Conservation (phyloP, 805 yeast genomes). For the Ogataea polymorpha region DNA sequence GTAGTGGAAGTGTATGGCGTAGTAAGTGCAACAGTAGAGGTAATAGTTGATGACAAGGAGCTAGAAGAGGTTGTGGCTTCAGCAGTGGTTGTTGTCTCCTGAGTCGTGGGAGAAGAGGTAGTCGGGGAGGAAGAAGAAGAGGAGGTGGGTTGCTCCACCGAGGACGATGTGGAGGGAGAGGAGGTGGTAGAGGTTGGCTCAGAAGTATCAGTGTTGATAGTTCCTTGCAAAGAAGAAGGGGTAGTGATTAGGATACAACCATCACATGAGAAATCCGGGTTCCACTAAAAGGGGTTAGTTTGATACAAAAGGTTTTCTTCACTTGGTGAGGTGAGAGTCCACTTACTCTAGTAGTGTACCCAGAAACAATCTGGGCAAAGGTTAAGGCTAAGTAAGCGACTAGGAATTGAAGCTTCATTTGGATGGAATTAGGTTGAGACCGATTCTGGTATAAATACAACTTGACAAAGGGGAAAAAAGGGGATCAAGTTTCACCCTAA, state of each 20-base stretch:
- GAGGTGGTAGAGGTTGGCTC: slow-evolving; percentile 6
- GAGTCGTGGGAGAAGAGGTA: background rate
- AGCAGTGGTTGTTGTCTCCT: slow-evolving; percentile 5
- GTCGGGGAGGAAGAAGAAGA: slow-evolving; percentile 4
- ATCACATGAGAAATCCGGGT: slow-evolving; percentile 25
- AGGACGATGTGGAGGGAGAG: background rate
- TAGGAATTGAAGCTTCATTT: background rate
- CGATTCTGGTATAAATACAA: background rate
- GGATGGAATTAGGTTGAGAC: no score
- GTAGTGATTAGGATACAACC: slow-evolving; percentile 30
- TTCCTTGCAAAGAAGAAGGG: slow-evolving; percentile 24
- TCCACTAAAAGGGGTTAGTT: background rate
- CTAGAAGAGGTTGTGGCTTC: slow-evolving; percentile 3
- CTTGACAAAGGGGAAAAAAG: background rate
- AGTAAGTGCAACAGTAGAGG: slow-evolving; percentile 3
- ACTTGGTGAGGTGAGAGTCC: no score
- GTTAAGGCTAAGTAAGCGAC: background rate
- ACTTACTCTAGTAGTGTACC: slow-evolving; percentile 17
- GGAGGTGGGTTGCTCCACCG: background rate
- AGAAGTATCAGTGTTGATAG: slow-evolving; percentile 21
- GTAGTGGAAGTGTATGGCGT: slow-evolving; percentile 9
- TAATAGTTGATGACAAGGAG: slow-evolving; percentile 10
- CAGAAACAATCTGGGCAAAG: slow-evolving; percentile 1
- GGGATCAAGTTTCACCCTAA: background rate
- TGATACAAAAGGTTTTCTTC: background rate